These are phyloP conservation scores for Metroxylon sagu DNA, from an alignment of 176 grass and related monocot species.

Conservation along the genomic window DNA sequence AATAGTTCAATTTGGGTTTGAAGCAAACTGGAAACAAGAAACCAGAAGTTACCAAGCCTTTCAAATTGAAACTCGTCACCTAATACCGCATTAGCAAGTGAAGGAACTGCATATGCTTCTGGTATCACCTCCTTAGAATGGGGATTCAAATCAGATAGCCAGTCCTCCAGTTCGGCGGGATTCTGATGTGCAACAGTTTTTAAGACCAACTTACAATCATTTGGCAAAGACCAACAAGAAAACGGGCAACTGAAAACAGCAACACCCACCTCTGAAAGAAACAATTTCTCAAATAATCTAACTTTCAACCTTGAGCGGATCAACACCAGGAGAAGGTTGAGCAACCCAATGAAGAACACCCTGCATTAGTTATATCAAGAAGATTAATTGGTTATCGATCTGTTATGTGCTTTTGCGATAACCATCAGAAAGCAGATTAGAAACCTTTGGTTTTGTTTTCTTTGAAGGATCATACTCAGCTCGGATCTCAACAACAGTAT, in stretches of 20 bases:
- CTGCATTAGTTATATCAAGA: slow-evolving; percentile 28
- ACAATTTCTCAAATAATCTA: slow-evolving; percentile 82
- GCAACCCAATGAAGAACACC: slow-evolving; percentile 98
- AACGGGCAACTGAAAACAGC: background rate
- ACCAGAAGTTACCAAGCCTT: slow-evolving; percentile 59
- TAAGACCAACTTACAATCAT: background rate
- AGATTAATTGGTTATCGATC: background rate
- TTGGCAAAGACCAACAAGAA: slow-evolving; percentile 5
- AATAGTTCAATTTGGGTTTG: too few species aligned
- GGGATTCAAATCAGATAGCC: slow-evolving; percentile 72
- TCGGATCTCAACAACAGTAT: slow-evolving; percentile 68
- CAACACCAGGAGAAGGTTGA: slow-evolving; percentile 66
- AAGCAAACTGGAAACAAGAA: background rate
- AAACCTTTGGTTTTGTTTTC: slow-evolving; percentile 86
- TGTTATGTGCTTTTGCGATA: background rate
- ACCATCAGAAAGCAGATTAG: too few species aligned
- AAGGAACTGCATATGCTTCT: slow-evolving; percentile 58
- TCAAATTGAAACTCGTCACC: slow-evolving; percentile 96
- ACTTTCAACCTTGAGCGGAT: slow-evolving; percentile 86
- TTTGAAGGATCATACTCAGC: slow-evolving; percentile 92
- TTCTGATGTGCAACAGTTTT: slow-evolving; percentile 45
- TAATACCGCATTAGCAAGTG: slow-evolving; percentile 38
- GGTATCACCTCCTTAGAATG: slow-evolving; percentile 83
- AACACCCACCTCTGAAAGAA: slow-evolving; percentile 62
- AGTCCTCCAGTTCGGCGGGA: slow-evolving; percentile 79